phyloP scores from a whole-genome alignment of 2,329 filamentous ascomycete species.

The Zalaria sp. region DNA sequence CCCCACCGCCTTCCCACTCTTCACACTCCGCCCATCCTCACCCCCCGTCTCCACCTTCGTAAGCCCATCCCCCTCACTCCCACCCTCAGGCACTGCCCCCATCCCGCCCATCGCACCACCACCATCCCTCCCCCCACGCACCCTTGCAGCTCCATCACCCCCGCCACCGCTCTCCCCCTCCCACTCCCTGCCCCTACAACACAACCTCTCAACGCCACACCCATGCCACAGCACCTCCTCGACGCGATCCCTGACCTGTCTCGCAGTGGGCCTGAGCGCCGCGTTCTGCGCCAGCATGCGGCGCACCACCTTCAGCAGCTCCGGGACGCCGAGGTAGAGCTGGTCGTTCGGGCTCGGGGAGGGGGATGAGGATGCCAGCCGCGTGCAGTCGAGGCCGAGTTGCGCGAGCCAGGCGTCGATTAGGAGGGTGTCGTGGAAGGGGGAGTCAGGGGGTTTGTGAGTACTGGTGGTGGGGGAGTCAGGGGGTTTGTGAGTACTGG shows the following conservation, averaged over 20 bases:
- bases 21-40: too few relatives aligned
- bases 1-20: too few relatives aligned
- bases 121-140: too few relatives aligned
- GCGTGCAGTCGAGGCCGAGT: conserved; percentile 38
- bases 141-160: too few relatives aligned
- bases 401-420: conserved; percentile 53
- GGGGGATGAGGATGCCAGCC: too few relatives aligned
- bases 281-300: conserved; percentile 28
- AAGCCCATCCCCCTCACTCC: too few relatives aligned
- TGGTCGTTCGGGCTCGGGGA: conserved; percentile 7
- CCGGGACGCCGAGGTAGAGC: conserved; percentile 25
- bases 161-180: neutral
- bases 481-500: conserved; percentile 17
- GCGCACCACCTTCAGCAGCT: conserved; percentile 24
- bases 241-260: conserved; percentile 24
- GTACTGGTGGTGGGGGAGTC: conserved; percentile 27
- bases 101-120: too few relatives aligned
- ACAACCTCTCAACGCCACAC: conserved; percentile 9
- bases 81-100: too few relatives aligned
- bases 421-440: conserved; percentile 59
- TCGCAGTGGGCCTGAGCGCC: conserved; percentile 24
- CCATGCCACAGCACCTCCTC: conserved; percentile 13
- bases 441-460: conserved; percentile 47
- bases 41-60: too few relatives aligned
- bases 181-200: neutral